Conservation (phyloP, 2,329 filamentous ascomycete species). For the Neofusicoccum kwambonambiense region DNA sequence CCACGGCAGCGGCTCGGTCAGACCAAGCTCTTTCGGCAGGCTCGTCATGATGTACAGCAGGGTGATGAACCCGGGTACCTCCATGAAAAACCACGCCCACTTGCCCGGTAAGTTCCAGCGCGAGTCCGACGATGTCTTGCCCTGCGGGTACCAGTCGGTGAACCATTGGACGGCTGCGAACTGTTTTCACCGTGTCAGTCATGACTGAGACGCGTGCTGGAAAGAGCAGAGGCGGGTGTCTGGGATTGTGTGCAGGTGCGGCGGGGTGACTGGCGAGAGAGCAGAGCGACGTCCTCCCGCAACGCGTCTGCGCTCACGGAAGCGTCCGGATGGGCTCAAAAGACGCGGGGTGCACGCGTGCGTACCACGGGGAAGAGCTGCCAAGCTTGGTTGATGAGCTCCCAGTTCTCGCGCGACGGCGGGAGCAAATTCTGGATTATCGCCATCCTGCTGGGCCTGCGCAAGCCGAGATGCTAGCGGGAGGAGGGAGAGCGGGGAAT, state of each 20-base stretch:
- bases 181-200: constrained; percentile 43
- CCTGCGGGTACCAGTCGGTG: constrained; percentile 80
- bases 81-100: constrained; percentile 86
- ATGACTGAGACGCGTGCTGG: too few species aligned
- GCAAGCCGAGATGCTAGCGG: not conserved
- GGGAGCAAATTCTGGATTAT: constrained; percentile 47
- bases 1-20: constrained; percentile 62
- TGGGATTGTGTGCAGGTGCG: too few species aligned
- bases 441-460: constrained; percentile 32
- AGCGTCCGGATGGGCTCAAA: too few species aligned
- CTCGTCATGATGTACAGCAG: constrained; percentile 76
- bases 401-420: constrained; percentile 52
- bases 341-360: not conserved
- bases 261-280: not conserved
- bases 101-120: constrained; percentile 84
- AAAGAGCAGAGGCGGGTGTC: too few species aligned
- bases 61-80: constrained; percentile 72
- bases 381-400: constrained; percentile 45
- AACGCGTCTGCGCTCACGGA: not conserved
- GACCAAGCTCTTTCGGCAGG: constrained; percentile 59
- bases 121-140: constrained; percentile 79
- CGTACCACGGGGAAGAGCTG: constrained; percentile 53
- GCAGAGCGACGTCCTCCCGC: not conserved
- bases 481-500: not conserved
- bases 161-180: constrained; percentile 71